These are phyloP conservation scores for Candida corydali DNA, from an alignment of 805 yeast genomes.

Conservation along the genomic window DNA sequence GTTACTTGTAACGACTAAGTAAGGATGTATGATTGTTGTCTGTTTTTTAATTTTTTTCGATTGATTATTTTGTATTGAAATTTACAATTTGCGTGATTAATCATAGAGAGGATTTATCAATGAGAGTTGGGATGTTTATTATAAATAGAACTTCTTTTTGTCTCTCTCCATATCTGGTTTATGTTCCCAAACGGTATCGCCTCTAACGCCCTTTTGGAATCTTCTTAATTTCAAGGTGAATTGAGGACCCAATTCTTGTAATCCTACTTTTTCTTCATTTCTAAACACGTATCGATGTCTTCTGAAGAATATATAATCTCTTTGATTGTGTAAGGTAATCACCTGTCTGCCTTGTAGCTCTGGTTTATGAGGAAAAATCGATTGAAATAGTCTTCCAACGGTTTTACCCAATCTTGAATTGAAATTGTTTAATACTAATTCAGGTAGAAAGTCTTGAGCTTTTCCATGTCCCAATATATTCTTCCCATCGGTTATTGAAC, in stretches of 20 bases:
- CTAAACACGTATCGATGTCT: slow-evolving; percentile 89
- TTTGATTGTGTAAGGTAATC: slow-evolving; percentile 90
- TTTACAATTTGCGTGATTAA: too few relatives aligned
- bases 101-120: too few relatives aligned
- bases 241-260: slow-evolving; percentile 96
- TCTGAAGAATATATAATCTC: slow-evolving; percentile 93
- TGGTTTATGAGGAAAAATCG: slow-evolving; percentile 88
- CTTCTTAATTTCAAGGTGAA: slow-evolving; percentile 86
- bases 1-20: too few relatives aligned
- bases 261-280: slow-evolving; percentile 88
- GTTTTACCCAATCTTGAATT: slow-evolving; percentile 90
- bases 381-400: slow-evolving; percentile 87
- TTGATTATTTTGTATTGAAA: too few relatives aligned
- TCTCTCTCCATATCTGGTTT: slow-evolving; percentile 95
- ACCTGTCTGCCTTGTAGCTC: slow-evolving; percentile 96
- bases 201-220: slow-evolving; percentile 85
- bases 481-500: slow-evolving; percentile 72
- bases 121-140: slow-evolving; percentile 9
- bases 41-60: too few relatives aligned
- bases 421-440: slow-evolving; percentile 86
- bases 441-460: slow-evolving; percentile 89
- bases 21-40: too few relatives aligned
- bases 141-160: slow-evolving; percentile 86
- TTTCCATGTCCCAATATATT: slow-evolving; percentile 83
- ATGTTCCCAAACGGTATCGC: slow-evolving; percentile 95